Percentiles rank a stretch among this genome's conserved stretches.
phyloP scores from a whole-genome alignment of 2,329 filamentous ascomycete genomes.

The Monilinia polystroma region DNA sequence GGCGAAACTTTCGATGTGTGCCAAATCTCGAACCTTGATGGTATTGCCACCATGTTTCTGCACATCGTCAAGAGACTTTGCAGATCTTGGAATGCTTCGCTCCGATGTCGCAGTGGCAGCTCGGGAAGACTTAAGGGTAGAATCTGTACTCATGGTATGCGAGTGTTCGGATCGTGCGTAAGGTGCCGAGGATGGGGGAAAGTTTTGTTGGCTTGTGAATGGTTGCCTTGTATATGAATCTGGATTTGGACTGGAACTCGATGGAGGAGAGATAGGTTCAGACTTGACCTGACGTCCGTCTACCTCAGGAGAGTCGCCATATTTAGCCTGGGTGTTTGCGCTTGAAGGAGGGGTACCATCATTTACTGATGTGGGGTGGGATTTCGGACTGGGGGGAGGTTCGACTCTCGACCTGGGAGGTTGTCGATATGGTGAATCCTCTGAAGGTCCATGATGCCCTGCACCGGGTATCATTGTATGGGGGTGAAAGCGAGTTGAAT shows the following conservation, averaged over 20 bases:
- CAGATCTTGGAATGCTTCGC: slow-evolving; percentile 32
- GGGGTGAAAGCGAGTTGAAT: slow-evolving; percentile 62
- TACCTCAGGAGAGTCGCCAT: slow-evolving; percentile 21
- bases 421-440: slow-evolving; percentile 43
- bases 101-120: slow-evolving; percentile 4
- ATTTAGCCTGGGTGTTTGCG: slow-evolving; percentile 27
- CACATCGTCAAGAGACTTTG: slow-evolving; percentile 42
- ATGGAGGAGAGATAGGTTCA: slow-evolving; percentile 36
- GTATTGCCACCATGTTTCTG: slow-evolving; percentile 44
- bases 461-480: slow-evolving; percentile 61
- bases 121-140: slow-evolving; percentile 4
- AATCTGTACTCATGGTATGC: slow-evolving; percentile 17
- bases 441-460: slow-evolving; percentile 45
- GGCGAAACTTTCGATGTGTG: slow-evolving; percentile 87
- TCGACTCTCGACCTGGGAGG: slow-evolving; percentile 34
- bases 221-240: slow-evolving; percentile 30
- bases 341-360: slow-evolving; percentile 33
- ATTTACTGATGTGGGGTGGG: slow-evolving; percentile 29
- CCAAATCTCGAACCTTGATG: slow-evolving; percentile 83
- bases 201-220: slow-evolving; percentile 38
- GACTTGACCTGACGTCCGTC: slow-evolving; percentile 27
- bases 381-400: slow-evolving; percentile 36
- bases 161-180: slow-evolving; percentile 20
- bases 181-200: slow-evolving; percentile 27
- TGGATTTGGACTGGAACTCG: slow-evolving; percentile 35